These are phyloP conservation scores for Colletotrichum magnum DNA, from an alignment of 2,329 filamentous ascomycete genomes.

Conservation along the genomic window DNA sequence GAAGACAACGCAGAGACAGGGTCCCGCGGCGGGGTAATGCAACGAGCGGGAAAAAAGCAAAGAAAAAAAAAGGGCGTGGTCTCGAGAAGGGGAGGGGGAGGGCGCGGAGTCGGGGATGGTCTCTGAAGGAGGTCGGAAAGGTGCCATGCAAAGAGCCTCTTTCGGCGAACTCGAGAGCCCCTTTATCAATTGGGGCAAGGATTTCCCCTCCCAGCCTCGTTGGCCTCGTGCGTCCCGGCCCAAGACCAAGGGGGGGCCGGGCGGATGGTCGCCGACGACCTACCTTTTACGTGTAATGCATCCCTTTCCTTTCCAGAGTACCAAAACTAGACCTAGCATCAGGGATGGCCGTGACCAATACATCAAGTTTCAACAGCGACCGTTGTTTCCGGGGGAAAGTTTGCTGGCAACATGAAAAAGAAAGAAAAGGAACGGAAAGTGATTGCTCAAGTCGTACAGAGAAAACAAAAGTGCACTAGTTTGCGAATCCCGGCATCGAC, in stretches of 20 bases:
- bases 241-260: neutral
- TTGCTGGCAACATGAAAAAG: slow-evolving; percentile 1
- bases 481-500: neutral
- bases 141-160: slow-evolving; percentile 28
- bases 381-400: neutral
- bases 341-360: neutral
- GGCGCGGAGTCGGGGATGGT: neutral
- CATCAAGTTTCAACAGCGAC: neutral
- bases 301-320: slow-evolving; percentile 18
- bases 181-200: slow-evolving; percentile 20
- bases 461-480: neutral
- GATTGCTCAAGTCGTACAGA: slow-evolving; percentile 28
- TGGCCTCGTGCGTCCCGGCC: slow-evolving; percentile 17
- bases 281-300: slow-evolving; percentile 21
- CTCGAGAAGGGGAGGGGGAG: slow-evolving; percentile 6
- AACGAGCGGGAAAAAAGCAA: slow-evolving; percentile 9
- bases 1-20: slow-evolving; percentile 6
- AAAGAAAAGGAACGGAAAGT: neutral
- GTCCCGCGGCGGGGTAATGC: slow-evolving; percentile 10
- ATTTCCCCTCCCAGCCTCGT: slow-evolving; percentile 31
- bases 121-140: slow-evolving; percentile 12
- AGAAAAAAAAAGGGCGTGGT: slow-evolving; percentile 5
- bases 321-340: slow-evolving; percentile 2
- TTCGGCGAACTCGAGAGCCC: slow-evolving; percentile 6
- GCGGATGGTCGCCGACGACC: slow-evolving; percentile 4